A percentile compares a stretch with the other conserved stretches of the same genome.
These are phyloP conservation scores for Pseudogymnoascus sp. DNA, from an alignment of 2,329 filamentous ascomycete genomes.

Conservation along the genomic window DNA sequence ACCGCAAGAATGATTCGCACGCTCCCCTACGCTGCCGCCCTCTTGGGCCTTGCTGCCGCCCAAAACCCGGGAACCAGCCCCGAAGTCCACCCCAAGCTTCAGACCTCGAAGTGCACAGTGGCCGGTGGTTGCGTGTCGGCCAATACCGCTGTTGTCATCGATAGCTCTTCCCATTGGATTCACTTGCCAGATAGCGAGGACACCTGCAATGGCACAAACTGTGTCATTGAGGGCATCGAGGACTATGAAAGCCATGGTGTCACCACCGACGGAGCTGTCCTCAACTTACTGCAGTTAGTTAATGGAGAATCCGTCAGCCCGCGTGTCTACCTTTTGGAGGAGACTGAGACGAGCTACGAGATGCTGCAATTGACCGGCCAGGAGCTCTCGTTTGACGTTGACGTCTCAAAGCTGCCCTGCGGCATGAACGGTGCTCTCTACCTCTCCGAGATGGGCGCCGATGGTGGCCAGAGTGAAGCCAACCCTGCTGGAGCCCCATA, in stretches of 20 bases:
- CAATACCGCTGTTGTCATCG: conserved; percentile 43
- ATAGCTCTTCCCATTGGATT: conserved; percentile 40
- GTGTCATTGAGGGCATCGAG: conserved; percentile 43
- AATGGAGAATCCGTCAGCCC: conserved; percentile 29
- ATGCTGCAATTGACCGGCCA: conserved; percentile 37
- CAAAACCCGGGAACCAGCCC: conserved; percentile 34
- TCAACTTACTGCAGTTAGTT: conserved; percentile 29
- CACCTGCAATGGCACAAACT: conserved; percentile 45
- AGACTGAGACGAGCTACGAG: conserved; percentile 36
- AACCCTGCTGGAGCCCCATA: conserved; percentile 39
- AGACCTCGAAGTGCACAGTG: conserved; percentile 45
- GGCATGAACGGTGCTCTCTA: conserved; percentile 42
- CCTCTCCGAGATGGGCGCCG: conserved; percentile 36
- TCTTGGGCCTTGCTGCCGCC: conserved; percentile 24
- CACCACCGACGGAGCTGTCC: conserved; percentile 29
- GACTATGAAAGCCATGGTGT: conserved; percentile 41
- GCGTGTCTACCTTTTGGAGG: conserved; percentile 38
- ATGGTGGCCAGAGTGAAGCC: conserved; percentile 26
- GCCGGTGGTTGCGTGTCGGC: conserved; percentile 40
- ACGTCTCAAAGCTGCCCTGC: conserved; percentile 35
- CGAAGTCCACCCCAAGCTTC: conserved; percentile 44
- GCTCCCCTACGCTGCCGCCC: background rate
- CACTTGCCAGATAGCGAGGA: conserved; percentile 37
- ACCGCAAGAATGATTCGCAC: conserved; percentile 3
- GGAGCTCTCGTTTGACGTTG: conserved; percentile 38